These are phyloP conservation scores for Hypoxylon sp. DNA, from an alignment of 2,329 filamentous ascomycete species.

Conservation along the genomic window DNA sequence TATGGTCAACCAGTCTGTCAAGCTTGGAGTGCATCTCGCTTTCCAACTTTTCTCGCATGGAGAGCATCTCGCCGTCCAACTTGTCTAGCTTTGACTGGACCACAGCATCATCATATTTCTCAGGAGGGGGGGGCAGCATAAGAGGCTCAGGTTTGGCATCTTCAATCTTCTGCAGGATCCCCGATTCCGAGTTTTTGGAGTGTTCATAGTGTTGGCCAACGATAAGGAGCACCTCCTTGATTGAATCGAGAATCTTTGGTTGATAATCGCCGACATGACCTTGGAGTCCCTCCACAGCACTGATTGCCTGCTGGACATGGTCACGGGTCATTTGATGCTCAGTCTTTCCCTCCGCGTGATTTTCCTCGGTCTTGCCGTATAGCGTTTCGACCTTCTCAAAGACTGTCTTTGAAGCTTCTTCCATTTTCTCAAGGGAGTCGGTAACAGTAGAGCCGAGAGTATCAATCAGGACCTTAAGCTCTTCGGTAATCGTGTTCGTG, in stretches of 20 bases:
- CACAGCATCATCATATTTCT: constrained; percentile 65
- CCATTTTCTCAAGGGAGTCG: constrained; percentile 87
- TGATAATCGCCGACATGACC: constrained; percentile 84
- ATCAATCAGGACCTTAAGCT: constrained; percentile 87
- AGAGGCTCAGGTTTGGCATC: constrained; percentile 68
- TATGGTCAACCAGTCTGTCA: constrained; percentile 71
- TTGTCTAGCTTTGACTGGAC: constrained; percentile 43
- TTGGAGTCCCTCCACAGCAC: constrained; percentile 80
- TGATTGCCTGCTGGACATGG: constrained; percentile 80
- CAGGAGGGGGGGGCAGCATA: constrained; percentile 66
- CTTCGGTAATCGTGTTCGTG: constrained; percentile 85
- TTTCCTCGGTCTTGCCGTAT: constrained; percentile 79
- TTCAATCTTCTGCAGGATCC: constrained; percentile 70
- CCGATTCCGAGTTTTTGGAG: constrained; percentile 73
- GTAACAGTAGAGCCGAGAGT: constrained; percentile 84
- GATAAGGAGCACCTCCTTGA: constrained; percentile 86
- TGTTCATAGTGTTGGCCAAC: constrained; percentile 92
- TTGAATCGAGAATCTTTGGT: constrained; percentile 86
- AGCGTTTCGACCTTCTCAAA: constrained; percentile 86
- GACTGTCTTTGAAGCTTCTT: constrained; percentile 87
- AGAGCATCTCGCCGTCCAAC: constrained; percentile 45
- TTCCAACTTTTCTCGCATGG: constrained; percentile 49
- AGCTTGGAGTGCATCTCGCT: constrained; percentile 52
- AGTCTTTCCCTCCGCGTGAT: constrained; percentile 76
- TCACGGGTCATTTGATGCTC: constrained; percentile 88